Evolutionary conservation across 2,329 filamentous ascomycete species (phyloP).

Genomic region (Geosmithia morbida): DNA sequence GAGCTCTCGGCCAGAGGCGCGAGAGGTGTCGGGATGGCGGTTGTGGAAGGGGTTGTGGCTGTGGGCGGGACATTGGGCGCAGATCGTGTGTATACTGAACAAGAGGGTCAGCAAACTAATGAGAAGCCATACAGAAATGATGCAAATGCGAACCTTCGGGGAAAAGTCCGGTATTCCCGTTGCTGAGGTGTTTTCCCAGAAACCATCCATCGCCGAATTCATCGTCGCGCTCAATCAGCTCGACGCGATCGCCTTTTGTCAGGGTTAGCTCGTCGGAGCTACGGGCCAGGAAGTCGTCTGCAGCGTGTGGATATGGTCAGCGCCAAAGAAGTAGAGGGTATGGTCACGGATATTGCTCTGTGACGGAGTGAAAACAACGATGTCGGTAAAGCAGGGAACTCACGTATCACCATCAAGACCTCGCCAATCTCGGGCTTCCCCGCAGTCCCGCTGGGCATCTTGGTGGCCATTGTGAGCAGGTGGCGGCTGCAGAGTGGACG

Average conservation of each 20-base stretch:
- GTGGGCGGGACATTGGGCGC: conserved; percentile 28
- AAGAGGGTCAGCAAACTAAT: conserved; percentile 2
- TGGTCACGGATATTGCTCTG: neutral
- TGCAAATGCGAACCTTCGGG: conserved; percentile 51
- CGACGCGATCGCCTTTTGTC: conserved; percentile 69
- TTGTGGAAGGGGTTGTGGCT: conserved; percentile 7
- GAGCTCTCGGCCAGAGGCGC: conserved; percentile 1
- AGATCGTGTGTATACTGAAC: conserved; percentile 45
- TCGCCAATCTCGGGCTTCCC: conserved; percentile 48
- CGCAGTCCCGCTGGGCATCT: conserved; percentile 17
- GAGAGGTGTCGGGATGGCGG: conserved; percentile 1
- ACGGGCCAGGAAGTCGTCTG: conserved; percentile 84
- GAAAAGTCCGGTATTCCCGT: conserved; percentile 64
- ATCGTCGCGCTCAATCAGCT: conserved; percentile 73
- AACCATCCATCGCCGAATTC: conserved; percentile 87
- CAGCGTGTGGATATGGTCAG: conserved; percentile 4
- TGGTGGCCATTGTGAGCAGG: conserved; percentile 25
- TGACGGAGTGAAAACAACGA: neutral
- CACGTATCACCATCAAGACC: conserved; percentile 58
- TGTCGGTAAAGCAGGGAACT: conserved; percentile 16
- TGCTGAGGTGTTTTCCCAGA: conserved; percentile 58
- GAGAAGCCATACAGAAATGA: neutral
- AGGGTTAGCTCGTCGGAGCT: conserved; percentile 89
- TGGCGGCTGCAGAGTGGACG: conserved; percentile 1
- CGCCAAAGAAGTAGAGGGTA: neutral